Base-by-base conservation (phyloP, 106 monocot species). In the Amphibolis antarctica region DNA sequence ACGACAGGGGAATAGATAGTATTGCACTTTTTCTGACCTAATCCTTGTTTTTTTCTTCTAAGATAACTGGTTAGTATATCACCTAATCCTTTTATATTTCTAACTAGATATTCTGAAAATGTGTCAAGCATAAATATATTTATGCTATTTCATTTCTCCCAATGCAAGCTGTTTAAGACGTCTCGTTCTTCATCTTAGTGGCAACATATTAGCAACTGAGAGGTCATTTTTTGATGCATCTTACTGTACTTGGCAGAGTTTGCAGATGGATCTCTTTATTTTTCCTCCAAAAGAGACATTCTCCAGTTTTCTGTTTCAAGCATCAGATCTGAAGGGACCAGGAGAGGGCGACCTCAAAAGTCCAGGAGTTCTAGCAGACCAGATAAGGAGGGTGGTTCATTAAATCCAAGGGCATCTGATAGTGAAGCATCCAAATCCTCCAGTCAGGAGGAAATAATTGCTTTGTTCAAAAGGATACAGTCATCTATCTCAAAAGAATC, bases 241-340 rank as follows among this genome's bases (percentile, higher is more conserved):
- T 82, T 63, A 71, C 69, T 86, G 79, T 77, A 80, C 46, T 81
- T 81, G 69, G 60, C 68, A 85, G 72, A 81, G 77, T 77, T 73
- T 85, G 69, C 81, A 81, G 75, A 75, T 85, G 61, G 60, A 5
- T 4, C 44, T 76, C 26, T 60, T 30, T 24, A 12, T 44, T n/a
- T 45, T 55, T 25, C 69, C 27, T 46, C 56, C 31, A 50, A 53
- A 5, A 31, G 51, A 62, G 23, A 28, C 43, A 5, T n/a, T 13
- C 27, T 24, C 42, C 65, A 53, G 21, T 53, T 44, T 17, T 59
- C 28, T 9, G 26, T 63, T 7, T 24, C 64, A 23, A 62, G 29
- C 65, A 62, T 79, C 23, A 79, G 62, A 55, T 71, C 53, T 5
- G 89, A 89, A 59, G 82, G 62, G 62, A 79, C 60, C 28, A 63